These are phyloP conservation scores for Cercospora brassicicola DNA, from an alignment of 2,329 filamentous ascomycete genomes.

Conservation along the genomic window DNA sequence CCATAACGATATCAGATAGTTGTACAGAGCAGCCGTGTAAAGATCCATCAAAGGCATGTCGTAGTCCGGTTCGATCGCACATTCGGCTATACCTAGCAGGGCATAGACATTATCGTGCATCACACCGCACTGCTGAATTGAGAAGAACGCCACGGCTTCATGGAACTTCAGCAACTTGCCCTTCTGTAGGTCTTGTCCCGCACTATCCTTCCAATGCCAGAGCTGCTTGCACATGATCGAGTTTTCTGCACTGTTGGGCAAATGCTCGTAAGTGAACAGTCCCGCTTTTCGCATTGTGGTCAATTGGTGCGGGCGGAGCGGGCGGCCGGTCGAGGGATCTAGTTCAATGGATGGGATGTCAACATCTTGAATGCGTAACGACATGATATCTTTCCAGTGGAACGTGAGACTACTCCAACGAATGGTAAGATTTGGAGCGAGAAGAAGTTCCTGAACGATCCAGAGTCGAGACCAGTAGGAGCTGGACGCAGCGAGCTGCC, in stretches of 20 bases:
- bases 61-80: slow-evolving; percentile 10
- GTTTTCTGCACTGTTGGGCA: slow-evolving; percentile 8
- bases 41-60: slow-evolving; percentile 17
- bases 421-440: slow-evolving; percentile 6
- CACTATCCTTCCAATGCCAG: slow-evolving; percentile 14
- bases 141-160: slow-evolving; percentile 12
- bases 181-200: neutral
- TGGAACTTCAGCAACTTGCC: slow-evolving; percentile 9
- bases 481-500: slow-evolving; percentile 9
- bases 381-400: neutral
- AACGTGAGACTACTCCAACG: slow-evolving; percentile 6
- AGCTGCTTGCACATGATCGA: slow-evolving; percentile 13
- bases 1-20: slow-evolving; percentile 9
- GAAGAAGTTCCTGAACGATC: slow-evolving; percentile 16
- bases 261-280: neutral
- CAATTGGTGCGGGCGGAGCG: neutral
- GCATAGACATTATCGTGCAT: slow-evolving; percentile 15
- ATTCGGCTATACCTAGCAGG: slow-evolving; percentile 15
- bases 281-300: slow-evolving; percentile 14
- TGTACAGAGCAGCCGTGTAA: slow-evolving; percentile 5
- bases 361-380: neutral
- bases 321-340: neutral
- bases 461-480: slow-evolving; percentile 11
- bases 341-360: slow-evolving; percentile 4
- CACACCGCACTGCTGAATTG: slow-evolving; percentile 2